Evolutionary conservation across 768 basidiomycete species (phyloP).

Genomic region (Dacryopinax spathularia): DNA sequence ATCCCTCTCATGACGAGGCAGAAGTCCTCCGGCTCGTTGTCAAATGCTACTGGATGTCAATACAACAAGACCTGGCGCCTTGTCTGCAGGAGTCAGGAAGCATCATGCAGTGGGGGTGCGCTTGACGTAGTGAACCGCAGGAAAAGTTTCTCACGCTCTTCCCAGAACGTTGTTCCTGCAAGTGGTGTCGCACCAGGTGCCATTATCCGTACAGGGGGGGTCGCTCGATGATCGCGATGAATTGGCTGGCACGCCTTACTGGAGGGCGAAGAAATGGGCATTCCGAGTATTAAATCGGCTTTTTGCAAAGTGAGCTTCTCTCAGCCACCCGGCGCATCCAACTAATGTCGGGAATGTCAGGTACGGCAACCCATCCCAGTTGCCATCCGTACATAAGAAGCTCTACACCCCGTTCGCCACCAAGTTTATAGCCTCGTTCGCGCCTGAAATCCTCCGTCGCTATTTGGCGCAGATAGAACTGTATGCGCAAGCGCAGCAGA

Average conservation of each 20-base stretch:
- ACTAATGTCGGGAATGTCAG: conserved; percentile 23
- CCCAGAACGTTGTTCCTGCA: neutral
- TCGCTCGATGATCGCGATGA: neutral
- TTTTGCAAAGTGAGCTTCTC: conserved; percentile 54
- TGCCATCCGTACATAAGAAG: conserved; percentile 54
- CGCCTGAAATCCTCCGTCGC: conserved; percentile 73
- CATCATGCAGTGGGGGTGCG: conserved; percentile 67
- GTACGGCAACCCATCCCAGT: conserved; percentile 77
- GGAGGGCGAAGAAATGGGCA: conserved; percentile 90
- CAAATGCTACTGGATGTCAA: conserved; percentile 73
- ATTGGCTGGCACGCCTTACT: conserved; percentile 36
- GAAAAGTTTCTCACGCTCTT: neutral
- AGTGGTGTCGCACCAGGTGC: neutral
- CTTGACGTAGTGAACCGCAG: too few relatives aligned
- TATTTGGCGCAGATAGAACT: conserved; percentile 60
- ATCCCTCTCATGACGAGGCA: conserved; percentile 51
- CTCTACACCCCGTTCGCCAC: conserved; percentile 59
- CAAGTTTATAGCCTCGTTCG: conserved; percentile 63
- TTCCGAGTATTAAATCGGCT: conserved; percentile 63
- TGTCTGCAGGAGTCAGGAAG: conserved; percentile 65
- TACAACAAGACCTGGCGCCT: conserved; percentile 52
- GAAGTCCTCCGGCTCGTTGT: conserved; percentile 74
- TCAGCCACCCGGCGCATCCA: neutral
- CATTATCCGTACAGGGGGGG: neutral
- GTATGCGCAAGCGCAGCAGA: conserved; percentile 34